These are phyloP conservation scores for Ganoderma lingzhi DNA, from an alignment of 1,284 basidiomycete genomes.

Conservation along the genomic window DNA sequence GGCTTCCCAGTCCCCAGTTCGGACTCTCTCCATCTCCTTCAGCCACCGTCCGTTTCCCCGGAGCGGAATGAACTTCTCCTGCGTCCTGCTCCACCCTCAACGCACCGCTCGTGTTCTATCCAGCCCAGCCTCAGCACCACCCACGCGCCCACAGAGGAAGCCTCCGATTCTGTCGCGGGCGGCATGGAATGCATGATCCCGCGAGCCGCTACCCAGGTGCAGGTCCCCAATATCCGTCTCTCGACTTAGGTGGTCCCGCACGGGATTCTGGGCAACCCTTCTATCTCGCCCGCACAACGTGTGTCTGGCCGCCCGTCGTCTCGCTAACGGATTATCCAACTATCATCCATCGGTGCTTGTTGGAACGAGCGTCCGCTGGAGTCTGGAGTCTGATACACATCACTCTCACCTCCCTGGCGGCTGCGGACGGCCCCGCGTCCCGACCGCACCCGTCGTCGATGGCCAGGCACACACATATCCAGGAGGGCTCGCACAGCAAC, in stretches of 20 bases:
- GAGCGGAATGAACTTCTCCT: slow-evolving; percentile 1
- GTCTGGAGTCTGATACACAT: too few relatives aligned
- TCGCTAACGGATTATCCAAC: not conserved
- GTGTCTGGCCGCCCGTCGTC: slow-evolving; percentile 1
- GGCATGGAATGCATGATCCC: not conserved
- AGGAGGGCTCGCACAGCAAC: slow-evolving; percentile 6
- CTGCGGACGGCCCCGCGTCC: not conserved
- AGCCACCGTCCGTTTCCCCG: not conserved
- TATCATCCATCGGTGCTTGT: not conserved
- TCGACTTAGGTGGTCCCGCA: not conserved
- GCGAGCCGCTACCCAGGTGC: not conserved
- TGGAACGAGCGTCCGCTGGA: not conserved
- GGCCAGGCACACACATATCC: not conserved
- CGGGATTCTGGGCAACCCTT: not conserved
- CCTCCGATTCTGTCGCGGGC: slow-evolving; percentile 7
- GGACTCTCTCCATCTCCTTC: not conserved
- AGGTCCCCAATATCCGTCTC: not conserved
- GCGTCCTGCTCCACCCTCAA: not conserved
- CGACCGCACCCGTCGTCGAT: not conserved
- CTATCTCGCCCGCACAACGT: not conserved
- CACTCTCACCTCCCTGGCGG: not conserved
- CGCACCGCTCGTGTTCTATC: slow-evolving; percentile 1
- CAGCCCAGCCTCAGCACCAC: slow-evolving; percentile 3
- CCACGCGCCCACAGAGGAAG: slow-evolving; percentile 6
- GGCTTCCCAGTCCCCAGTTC: not conserved